Base-by-base conservation (phyloP, 768 basidiomycete species). In the Mycena maculata region DNA sequence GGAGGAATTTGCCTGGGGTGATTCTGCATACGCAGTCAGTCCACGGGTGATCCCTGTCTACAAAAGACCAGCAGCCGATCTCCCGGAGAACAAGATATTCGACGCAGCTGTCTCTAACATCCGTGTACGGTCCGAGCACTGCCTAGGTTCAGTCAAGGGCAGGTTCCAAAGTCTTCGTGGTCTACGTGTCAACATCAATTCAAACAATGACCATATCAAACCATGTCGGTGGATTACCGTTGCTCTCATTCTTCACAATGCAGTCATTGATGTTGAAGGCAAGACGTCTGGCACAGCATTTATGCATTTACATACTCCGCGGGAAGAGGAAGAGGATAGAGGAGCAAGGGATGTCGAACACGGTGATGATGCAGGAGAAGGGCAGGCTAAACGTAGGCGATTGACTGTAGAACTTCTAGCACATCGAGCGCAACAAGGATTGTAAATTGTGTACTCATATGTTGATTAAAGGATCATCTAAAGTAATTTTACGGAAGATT, bases 41-140 rank as follows among this genome's bases (percentile, higher is more conserved):
- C 67, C 71, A 31, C 72, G 30, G 54, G 76, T 70, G 64, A 76
- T 80, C 27, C 74, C 74, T n/a, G 65, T 75, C 6, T 76, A 81
- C 67, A 73, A 75, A 52, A 39, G 73, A 28, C 80, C 80, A 12
- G 78, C 75, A 11, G 71, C 77, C 10, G 28, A 70, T 54, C 20
- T 57, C 12, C 72, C 75, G 1, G 63, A 68, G 12, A 80, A 80
- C 69, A 58, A 67, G 3, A 20, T 71, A 16, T 81, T 79, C 65
- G 75, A 80, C 55, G 59, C 63, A 7, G 42, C 60, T 28, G 69
- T 78, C 39, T 71, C 79, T 12, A 71, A 68, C 38, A 47, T 81
- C 33, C 71, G 75, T 25, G 76, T 82, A 1, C 73, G 73, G 7
- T 82, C 80, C 8, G 79, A 82, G 61, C 80, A 82, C 62, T 78